phyloP scores from a whole-genome alignment of 78 protist genomes.

The Pirum gemmata region DNA sequence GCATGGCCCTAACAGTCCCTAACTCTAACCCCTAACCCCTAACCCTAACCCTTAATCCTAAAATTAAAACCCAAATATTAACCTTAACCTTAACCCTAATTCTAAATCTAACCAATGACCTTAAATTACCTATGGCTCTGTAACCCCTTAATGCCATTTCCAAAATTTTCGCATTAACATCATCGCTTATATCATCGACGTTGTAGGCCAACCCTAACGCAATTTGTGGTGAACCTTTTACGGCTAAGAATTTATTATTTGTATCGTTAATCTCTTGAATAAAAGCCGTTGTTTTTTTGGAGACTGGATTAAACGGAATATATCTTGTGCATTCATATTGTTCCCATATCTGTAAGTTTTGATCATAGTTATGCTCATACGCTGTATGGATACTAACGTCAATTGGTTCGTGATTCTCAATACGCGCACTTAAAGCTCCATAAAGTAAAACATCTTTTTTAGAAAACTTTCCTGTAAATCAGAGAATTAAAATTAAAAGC shows the following conservation, averaged over 20 bases:
- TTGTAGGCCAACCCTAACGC: constrained; percentile 52
- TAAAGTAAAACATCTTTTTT: constrained; percentile 51
- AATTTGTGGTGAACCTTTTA: constrained; percentile 79
- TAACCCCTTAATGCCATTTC: constrained; percentile 72
- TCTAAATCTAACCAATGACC: too few species aligned
- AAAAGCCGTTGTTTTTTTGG: constrained; percentile 46
- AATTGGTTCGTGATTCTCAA: constrained; percentile 65
- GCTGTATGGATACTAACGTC: constrained; percentile 55
- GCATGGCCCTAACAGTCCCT: too few species aligned
- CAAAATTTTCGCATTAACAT: constrained; percentile 47
- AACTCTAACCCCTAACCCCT: too few species aligned
- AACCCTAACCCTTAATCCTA: too few species aligned
- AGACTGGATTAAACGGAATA: constrained; percentile 74
- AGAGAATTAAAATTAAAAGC: too few species aligned
- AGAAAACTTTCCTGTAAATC: background rate
- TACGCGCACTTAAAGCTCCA: constrained; percentile 45
- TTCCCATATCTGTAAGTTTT: background rate
- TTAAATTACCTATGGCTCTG: constrained; percentile 62
- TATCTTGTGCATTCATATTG: background rate
- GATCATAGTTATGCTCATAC: constrained; percentile 1
- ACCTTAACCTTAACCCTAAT: too few species aligned
- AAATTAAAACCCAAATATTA: too few species aligned
- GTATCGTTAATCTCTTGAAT: background rate
- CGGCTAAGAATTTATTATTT: constrained; percentile 41
- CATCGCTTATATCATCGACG: constrained; percentile 48